Conservation (phyloP, 768 basidiomycete species). For the Leccinum barrowsii region DNA sequence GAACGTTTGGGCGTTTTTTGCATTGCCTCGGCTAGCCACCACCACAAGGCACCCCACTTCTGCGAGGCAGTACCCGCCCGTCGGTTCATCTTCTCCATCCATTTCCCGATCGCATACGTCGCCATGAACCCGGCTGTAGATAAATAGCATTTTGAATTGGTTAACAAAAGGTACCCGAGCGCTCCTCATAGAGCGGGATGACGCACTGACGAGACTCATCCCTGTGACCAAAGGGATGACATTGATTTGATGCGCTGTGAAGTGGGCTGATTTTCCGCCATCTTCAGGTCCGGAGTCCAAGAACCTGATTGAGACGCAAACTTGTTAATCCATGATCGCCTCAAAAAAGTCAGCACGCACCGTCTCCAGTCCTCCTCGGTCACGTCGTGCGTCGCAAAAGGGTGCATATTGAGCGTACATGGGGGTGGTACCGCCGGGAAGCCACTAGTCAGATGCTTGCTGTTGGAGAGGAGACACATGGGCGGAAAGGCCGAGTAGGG, state of each 20-base stretch:
- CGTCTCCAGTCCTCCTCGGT: constrained; percentile 41
- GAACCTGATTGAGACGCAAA: constrained; percentile 29
- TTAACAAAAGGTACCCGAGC: too few relatives aligned
- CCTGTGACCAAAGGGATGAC: too few relatives aligned
- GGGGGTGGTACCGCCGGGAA: constrained; percentile 45
- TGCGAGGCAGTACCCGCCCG: neutral
- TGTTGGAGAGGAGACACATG: constrained; percentile 27
- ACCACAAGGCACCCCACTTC: constrained; percentile 9
- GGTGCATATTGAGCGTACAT: constrained; percentile 9
- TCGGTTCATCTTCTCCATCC: too few relatives aligned
- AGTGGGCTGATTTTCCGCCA: constrained; percentile 29
- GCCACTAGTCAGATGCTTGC: constrained; percentile 34
- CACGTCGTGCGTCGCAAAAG: too few relatives aligned
- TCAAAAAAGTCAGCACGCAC: constrained; percentile 19
- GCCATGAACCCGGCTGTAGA: too few relatives aligned
- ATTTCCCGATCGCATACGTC: too few relatives aligned
- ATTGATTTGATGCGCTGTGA: too few relatives aligned
- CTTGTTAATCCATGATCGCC: neutral
- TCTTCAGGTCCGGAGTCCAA: constrained; percentile 32
- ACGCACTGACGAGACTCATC: too few relatives aligned
- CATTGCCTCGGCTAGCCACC: constrained; percentile 9
- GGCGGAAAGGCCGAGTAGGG: constrained; percentile 22
- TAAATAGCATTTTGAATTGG: neutral
- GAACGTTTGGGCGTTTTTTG: neutral
- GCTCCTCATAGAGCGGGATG: too few relatives aligned